Percentiles rank a stretch among this genome's conserved stretches.
Evolutionary conservation across 2,329 filamentous ascomycete species (phyloP).

Genomic region (Periglandula ipomoeae): DNA sequence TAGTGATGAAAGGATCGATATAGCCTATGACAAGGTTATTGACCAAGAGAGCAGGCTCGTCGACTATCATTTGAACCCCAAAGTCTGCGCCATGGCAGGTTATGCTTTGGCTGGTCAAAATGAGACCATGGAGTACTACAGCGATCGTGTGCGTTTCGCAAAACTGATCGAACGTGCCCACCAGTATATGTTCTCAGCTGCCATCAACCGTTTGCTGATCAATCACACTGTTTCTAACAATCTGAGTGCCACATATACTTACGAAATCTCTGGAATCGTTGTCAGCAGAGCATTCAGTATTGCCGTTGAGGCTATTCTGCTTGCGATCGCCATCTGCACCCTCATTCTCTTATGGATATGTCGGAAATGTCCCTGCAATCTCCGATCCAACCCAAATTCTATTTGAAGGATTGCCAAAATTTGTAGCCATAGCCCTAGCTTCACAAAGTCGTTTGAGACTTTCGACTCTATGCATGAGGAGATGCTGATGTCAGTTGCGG

Average conservation of each 20-base stretch:
- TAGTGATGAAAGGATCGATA: constrained; percentile 13
- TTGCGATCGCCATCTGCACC: constrained; percentile 13
- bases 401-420: constrained; percentile 14
- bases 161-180: constrained; percentile 17
- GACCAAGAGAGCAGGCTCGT: constrained; percentile 17
- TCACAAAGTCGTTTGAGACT: not conserved
- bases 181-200: constrained; percentile 21
- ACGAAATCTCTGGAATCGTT: constrained; percentile 17
- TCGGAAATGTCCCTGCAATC: constrained; percentile 1
- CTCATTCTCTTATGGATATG: constrained; percentile 12
- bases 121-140: constrained; percentile 2
- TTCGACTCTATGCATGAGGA: not conserved
- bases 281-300: constrained; percentile 24
- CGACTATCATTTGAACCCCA: constrained; percentile 6
- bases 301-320: constrained; percentile 19
- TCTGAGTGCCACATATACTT: constrained; percentile 8
- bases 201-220: constrained; percentile 10
- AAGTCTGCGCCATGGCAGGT: constrained; percentile 18
- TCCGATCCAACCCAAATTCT: constrained; percentile 18
- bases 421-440: constrained; percentile 11
- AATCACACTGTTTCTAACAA: constrained; percentile 11
- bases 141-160: constrained; percentile 1
- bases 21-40: constrained; percentile 13
- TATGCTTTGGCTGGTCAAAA: constrained; percentile 20
- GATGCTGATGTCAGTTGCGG: not conserved